Conservation (phyloP, 768 basidiomycete genomes). For the Lactifluus pinguis region DNA sequence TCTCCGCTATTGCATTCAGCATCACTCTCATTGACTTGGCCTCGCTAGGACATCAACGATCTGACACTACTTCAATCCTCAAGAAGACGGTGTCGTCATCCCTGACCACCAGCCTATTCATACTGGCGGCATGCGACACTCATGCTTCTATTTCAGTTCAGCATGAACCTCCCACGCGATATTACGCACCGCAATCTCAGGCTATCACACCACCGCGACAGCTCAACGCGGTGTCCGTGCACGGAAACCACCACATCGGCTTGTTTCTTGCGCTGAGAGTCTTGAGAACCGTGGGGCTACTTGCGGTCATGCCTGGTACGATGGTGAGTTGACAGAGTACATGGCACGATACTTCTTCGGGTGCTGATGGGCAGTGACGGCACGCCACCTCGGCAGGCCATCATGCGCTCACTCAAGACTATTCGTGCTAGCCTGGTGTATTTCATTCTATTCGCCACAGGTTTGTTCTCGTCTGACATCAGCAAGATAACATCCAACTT, state of each 20-base stretch:
- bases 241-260: conserved; percentile 62
- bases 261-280: conserved; percentile 85
- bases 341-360: too few species aligned
- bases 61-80: not conserved
- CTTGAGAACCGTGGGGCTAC: conserved; percentile 44
- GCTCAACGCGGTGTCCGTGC: conserved; percentile 82
- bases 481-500: too few species aligned
- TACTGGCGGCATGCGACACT: conserved; percentile 15
- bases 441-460: conserved; percentile 85
- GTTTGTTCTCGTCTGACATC: conserved; percentile 77
- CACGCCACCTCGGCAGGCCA: conserved; percentile 39
- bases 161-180: conserved; percentile 43
- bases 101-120: not conserved
- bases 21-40: conserved; percentile 4
- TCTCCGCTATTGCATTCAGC: conserved; percentile 13
- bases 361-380: not conserved
- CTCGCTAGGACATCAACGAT: not conserved
- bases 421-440: conserved; percentile 82
- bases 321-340: too few species aligned
- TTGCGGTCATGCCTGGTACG: too few species aligned
- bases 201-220: conserved; percentile 88
- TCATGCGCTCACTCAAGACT: conserved; percentile 86
- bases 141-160: conserved; percentile 50
- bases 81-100: conserved; percentile 1
- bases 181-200: conserved; percentile 51